phyloP scores from a whole-genome alignment of 768 basidiomycete genomes.

The Leucosporidium scottii region DNA sequence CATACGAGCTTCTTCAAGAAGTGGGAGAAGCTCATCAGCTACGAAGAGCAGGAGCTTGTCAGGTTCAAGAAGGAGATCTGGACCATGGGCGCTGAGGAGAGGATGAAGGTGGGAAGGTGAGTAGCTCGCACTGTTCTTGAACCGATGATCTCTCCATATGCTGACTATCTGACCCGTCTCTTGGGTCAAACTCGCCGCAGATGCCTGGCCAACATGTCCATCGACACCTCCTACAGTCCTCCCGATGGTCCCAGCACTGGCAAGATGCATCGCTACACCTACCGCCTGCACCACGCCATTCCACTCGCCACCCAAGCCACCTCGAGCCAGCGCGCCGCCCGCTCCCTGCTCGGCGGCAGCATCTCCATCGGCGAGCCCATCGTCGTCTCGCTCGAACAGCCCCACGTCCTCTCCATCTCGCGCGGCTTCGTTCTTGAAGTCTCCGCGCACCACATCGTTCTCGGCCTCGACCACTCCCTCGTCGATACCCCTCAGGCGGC shows the following conservation, averaged over 20 bases:
- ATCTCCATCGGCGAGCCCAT: slow-evolving; percentile 74
- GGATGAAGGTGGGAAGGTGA: slow-evolving; percentile 66
- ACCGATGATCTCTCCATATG: too few species aligned
- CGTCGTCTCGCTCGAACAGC: slow-evolving; percentile 71
- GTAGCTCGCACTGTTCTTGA: slow-evolving; percentile 3
- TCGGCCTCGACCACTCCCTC: slow-evolving; percentile 69
- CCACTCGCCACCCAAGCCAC: slow-evolving; percentile 21
- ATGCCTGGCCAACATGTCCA: slow-evolving; percentile 73
- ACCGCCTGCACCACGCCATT: slow-evolving; percentile 51
- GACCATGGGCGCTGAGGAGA: slow-evolving; percentile 74
- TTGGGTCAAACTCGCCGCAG: slow-evolving; percentile 28
- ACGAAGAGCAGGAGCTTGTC: slow-evolving; percentile 79
- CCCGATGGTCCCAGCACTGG: neutral
- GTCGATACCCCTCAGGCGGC: slow-evolving; percentile 33
- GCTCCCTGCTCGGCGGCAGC: slow-evolving; percentile 64
- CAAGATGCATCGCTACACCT: slow-evolving; percentile 71
- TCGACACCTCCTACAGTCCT: slow-evolving; percentile 42
- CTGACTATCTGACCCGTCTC: too few species aligned
- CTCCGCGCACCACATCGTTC: slow-evolving; percentile 54
- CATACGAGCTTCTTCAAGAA: slow-evolving; percentile 75
- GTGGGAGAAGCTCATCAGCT: slow-evolving; percentile 78
- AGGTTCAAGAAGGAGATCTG: slow-evolving; percentile 86
- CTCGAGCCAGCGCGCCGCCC: slow-evolving; percentile 25
- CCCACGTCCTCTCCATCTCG: slow-evolving; percentile 71
- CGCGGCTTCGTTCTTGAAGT: slow-evolving; percentile 76